Evolutionary conservation across 202 grass and related monocot genomes (phyloP).

Genomic region (Carex sylvatica): DNA sequence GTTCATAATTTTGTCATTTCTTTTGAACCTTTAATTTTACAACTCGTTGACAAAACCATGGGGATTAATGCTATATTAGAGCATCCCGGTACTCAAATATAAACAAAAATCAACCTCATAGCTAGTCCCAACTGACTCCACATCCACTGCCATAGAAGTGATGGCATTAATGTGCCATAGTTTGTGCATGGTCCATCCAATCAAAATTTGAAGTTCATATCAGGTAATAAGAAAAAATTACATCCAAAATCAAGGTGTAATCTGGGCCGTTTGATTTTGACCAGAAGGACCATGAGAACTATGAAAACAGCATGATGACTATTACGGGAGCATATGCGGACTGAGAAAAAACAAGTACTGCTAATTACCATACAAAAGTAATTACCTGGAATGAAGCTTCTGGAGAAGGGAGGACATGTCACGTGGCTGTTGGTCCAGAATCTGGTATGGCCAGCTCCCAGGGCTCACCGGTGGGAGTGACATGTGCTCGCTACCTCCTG

Average conservation of each 20-base stretch:
- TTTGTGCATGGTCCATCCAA: background rate
- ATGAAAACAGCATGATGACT: background rate
- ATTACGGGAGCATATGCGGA: background rate
- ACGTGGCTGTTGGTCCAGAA: slow-evolving; percentile 88
- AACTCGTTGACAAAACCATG: background rate
- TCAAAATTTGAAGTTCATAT: background rate
- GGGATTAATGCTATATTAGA: background rate
- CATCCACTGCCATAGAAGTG: background rate
- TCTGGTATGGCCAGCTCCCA: slow-evolving; percentile 85
- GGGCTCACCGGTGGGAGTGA: slow-evolving; percentile 35
- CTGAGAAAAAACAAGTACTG: background rate
- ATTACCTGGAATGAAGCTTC: slow-evolving; percentile 93
- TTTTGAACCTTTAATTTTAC: background rate
- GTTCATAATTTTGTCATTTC: slow-evolving; percentile 5
- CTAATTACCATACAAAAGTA: background rate
- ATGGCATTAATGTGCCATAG: background rate
- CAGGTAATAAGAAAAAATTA: background rate
- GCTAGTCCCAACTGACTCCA: background rate
- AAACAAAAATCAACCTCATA: background rate
- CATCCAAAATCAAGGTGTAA: slow-evolving; percentile 8
- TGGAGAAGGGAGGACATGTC: slow-evolving; percentile 89
- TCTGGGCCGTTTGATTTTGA: slow-evolving; percentile 1
- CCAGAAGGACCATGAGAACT: background rate
- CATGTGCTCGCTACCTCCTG: slow-evolving; percentile 31
- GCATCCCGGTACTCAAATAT: background rate